Conservation (phyloP, 1,284 basidiomycete genomes). For the Pseudozyma hubeiensis region DNA sequence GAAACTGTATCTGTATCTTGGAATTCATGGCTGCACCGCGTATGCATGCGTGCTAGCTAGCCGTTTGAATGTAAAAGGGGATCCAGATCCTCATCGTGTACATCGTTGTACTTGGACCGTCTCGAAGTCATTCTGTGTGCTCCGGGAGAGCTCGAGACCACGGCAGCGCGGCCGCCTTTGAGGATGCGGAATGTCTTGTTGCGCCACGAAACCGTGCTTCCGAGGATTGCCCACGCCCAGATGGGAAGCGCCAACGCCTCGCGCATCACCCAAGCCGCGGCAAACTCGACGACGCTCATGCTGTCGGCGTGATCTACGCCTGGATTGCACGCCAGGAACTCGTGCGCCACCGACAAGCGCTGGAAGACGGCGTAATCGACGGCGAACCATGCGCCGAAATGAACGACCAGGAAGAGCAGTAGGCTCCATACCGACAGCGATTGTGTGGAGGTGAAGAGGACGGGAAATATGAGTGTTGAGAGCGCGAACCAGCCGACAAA, state of each 20-base stretch:
- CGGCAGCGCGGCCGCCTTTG: constrained; percentile 39
- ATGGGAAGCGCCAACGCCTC: constrained; percentile 66
- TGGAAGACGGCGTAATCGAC: constrained; percentile 40
- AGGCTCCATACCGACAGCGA: constrained; percentile 4
- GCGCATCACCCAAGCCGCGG: constrained; percentile 57
- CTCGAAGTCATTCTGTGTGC: constrained; percentile 5
- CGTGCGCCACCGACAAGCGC: constrained; percentile 35
- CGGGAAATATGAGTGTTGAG: constrained; percentile 25
- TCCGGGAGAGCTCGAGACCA: constrained; percentile 14
- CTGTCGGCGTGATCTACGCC: constrained; percentile 22
- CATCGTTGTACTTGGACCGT: constrained; percentile 6
- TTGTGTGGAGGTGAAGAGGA: constrained; percentile 1
- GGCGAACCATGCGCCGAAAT: constrained; percentile 40
- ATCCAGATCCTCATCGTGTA: constrained; percentile 16
- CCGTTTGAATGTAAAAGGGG: constrained; percentile 22
- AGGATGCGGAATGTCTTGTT: constrained; percentile 44
- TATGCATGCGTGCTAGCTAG: neutral
- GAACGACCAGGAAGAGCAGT: constrained; percentile 34
- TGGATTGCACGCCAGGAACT: constrained; percentile 35
- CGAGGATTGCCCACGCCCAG: constrained; percentile 65
- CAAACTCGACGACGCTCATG: constrained; percentile 33
- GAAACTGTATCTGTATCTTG: neutral
- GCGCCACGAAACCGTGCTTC: constrained; percentile 52
- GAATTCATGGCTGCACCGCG: neutral
- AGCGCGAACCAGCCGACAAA: constrained; percentile 55